Conservation (phyloP, 768 basidiomycete genomes). For the Boletus rubescentipes region DNA sequence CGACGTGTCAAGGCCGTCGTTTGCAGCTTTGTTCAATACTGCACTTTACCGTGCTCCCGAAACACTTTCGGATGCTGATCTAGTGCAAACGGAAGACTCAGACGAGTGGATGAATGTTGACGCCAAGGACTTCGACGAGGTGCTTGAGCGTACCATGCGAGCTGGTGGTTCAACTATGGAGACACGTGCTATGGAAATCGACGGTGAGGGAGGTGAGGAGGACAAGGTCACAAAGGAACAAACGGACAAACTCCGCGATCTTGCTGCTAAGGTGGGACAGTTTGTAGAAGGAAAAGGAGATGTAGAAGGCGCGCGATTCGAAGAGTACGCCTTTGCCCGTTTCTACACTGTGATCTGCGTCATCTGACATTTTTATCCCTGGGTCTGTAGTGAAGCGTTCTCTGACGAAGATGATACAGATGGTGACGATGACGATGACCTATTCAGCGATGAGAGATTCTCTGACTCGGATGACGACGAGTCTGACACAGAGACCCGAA, state of each 20-base stretch:
- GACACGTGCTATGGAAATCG: slow-evolving; percentile 51
- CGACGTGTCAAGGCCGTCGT: slow-evolving; percentile 66
- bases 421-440: slow-evolving; percentile 31
- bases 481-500: slow-evolving; percentile 32
- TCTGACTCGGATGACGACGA: slow-evolving; percentile 47
- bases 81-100: slow-evolving; percentile 53
- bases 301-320: slow-evolving; percentile 84
- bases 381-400: slow-evolving; percentile 51
- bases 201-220: slow-evolving; percentile 29
- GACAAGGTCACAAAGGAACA: slow-evolving; percentile 61
- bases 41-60: slow-evolving; percentile 51
- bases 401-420: slow-evolving; percentile 59
- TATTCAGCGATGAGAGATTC: slow-evolving; percentile 41
- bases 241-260: slow-evolving; percentile 64
- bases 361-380: not conserved
- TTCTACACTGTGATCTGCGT: not conserved
- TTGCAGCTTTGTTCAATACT: slow-evolving; percentile 67
- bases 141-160: slow-evolving; percentile 49
- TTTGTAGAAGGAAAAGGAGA: slow-evolving; percentile 92
- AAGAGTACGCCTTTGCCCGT: slow-evolving; percentile 63
- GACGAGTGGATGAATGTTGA: slow-evolving; percentile 90
- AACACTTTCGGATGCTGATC: slow-evolving; percentile 14
- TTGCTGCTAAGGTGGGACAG: slow-evolving; percentile 84
- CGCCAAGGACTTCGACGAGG: slow-evolving; percentile 69
- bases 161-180: slow-evolving; percentile 11